These are phyloP conservation scores for Soucietia sequanensis DNA, from an alignment of 805 yeast species.

Conservation along the genomic window DNA sequence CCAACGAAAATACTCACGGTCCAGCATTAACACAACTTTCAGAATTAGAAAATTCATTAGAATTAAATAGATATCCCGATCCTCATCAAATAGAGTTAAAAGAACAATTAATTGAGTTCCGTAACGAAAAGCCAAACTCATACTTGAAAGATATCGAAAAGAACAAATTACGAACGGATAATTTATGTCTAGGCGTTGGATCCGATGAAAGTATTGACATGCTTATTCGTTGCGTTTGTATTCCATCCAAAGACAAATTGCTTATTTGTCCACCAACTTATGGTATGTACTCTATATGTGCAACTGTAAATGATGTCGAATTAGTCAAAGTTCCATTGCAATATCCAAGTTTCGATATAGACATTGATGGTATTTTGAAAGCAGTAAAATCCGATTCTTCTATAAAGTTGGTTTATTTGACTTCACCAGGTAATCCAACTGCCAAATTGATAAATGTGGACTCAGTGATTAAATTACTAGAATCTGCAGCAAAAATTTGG, in stretches of 20 bases:
- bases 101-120: constrained; percentile 62
- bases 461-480: constrained; percentile 37
- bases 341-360: constrained; percentile 52
- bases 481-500: constrained; percentile 50
- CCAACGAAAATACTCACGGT: constrained; percentile 94
- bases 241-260: constrained; percentile 79
- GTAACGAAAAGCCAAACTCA: constrained; percentile 53
- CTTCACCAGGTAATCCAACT: constrained; percentile 98
- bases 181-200: constrained; percentile 92
- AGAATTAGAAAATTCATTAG: constrained; percentile 45
- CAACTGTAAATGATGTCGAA: constrained; percentile 83
- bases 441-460: constrained; percentile 57
- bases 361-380: constrained; percentile 52
- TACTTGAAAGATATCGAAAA: constrained; percentile 8
- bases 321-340: constrained; percentile 69
- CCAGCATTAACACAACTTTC: constrained; percentile 59
- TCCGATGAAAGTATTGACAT: constrained; percentile 96
- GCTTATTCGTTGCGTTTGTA: constrained; percentile 77
- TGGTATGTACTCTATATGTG: constrained; percentile 94
- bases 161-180: constrained; percentile 50
- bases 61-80: constrained; percentile 91
- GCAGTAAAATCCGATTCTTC: constrained; percentile 52
- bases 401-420: constrained; percentile 77
- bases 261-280: constrained; percentile 93
- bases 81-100: constrained; percentile 88